Percentiles rank a stretch among this genome's conserved stretches.
phyloP scores from a whole-genome alignment of 1,139 yeast species.

The Saccharomyces hybrid region DNA sequence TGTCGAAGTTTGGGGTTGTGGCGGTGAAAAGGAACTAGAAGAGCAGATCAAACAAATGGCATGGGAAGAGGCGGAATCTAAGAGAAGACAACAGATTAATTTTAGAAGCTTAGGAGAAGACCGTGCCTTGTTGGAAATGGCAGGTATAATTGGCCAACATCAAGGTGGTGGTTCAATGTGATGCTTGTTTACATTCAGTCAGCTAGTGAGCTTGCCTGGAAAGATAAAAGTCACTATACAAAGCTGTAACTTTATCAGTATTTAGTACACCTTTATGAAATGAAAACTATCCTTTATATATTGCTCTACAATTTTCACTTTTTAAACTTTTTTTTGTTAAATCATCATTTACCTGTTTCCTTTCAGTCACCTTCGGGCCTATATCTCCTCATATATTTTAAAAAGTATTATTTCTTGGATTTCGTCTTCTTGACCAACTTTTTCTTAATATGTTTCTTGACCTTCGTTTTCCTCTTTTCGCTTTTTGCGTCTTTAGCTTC shows the following conservation, averaged over 20 bases:
- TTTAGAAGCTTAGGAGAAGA: slow-evolving; percentile 66
- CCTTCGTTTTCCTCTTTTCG: slow-evolving; percentile 82
- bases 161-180: slow-evolving; percentile 56
- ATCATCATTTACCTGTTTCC: not conserved
- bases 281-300: not conserved
- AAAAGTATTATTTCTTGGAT: slow-evolving; percentile 27
- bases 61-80: slow-evolving; percentile 86
- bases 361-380: not conserved
- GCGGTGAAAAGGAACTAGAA: slow-evolving; percentile 64
- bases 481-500: slow-evolving; percentile 76
- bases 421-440: slow-evolving; percentile 53
- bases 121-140: slow-evolving; percentile 81
- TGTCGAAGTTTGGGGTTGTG: slow-evolving; percentile 89
- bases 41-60: slow-evolving; percentile 77
- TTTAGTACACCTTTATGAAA: not conserved
- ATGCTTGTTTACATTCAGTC: not conserved
- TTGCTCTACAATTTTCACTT: not conserved
- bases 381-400: no score
- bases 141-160: slow-evolving; percentile 73
- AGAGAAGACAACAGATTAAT: slow-evolving; percentile 66
- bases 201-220: not conserved
- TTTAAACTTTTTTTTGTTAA: not conserved
- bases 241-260: not conserved
- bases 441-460: slow-evolving; percentile 89
- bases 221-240: not conserved